Evolutionary conservation across 345 rosid species (phyloP).

Genomic region (Trapa incisa): DNA sequence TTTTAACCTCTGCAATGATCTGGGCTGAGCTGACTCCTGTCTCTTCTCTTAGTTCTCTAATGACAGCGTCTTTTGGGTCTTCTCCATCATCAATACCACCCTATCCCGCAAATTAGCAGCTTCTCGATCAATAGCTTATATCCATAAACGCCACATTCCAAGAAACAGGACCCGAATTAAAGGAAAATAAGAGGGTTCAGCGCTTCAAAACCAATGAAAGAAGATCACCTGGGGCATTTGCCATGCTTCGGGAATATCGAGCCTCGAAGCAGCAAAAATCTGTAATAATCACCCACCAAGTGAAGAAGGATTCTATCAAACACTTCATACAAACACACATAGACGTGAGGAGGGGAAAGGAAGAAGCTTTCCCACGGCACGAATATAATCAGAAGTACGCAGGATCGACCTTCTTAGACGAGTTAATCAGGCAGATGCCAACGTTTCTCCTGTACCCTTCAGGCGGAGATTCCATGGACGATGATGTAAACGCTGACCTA

Average conservation of each 20-base stretch:
- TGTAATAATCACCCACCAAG: slow-evolving; percentile 13
- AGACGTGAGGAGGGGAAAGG: not conserved
- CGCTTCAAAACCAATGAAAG: slow-evolving; percentile 4
- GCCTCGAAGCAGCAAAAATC: slow-evolving; percentile 85
- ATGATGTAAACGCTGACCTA: slow-evolving; percentile 10
- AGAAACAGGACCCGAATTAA: not conserved
- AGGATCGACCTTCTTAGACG: slow-evolving; percentile 44
- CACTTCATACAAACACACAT: not conserved
- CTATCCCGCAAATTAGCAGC: slow-evolving; percentile 18
- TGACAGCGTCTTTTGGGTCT: slow-evolving; percentile 78
- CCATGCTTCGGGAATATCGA: slow-evolving; percentile 79
- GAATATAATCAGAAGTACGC: not conserved
- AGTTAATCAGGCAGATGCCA: slow-evolving; percentile 74
- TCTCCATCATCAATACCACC: slow-evolving; percentile 87
- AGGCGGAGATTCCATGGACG: slow-evolving; percentile 77
- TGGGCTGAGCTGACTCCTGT: slow-evolving; percentile 79
- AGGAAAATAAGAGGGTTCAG: not conserved
- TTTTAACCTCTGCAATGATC: slow-evolving; percentile 59
- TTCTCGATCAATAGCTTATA: not conserved
- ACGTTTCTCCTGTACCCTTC: slow-evolving; percentile 86
- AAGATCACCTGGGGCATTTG: slow-evolving; percentile 92
- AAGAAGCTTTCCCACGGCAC: not conserved
- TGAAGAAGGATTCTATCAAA: slow-evolving; percentile 3
- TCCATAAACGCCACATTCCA: not conserved
- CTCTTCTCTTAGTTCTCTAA: slow-evolving; percentile 86